Percentiles rank a stretch among this genome's conserved stretches.
Evolutionary conservation across 441 rosid species (phyloP).

Genomic region (Flueggea neowawraea): DNA sequence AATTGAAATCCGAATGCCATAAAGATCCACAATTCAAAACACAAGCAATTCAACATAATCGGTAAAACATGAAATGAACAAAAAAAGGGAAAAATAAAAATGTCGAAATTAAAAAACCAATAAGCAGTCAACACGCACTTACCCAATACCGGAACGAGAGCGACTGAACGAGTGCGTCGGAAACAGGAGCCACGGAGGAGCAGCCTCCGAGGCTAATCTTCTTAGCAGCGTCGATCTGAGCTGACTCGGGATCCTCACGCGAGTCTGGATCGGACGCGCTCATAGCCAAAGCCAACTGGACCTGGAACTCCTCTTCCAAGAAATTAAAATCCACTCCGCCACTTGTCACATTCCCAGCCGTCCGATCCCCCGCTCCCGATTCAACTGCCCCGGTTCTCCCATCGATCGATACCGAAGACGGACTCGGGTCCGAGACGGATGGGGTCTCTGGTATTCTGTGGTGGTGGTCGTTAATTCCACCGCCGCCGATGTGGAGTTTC

Average conservation of each 20-base stretch:
- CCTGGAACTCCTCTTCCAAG: conserved; percentile 91
- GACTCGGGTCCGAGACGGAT: too few species aligned
- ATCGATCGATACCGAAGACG: conserved; percentile 42
- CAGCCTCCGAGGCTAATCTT: conserved; percentile 81
- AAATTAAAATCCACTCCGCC: conserved; percentile 52
- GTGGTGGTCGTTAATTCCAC: conserved; percentile 61
- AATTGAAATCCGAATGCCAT: too few species aligned
- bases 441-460: conserved; percentile 33
- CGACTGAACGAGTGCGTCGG: conserved; percentile 51
- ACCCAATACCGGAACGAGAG: conserved; percentile 77
- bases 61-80: too few species aligned
- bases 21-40: too few species aligned
- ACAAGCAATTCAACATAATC: too few species aligned
- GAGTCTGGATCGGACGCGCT: conserved; percentile 82
- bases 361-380: conserved; percentile 44
- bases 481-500: conserved; percentile 73
- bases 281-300: conserved; percentile 88
- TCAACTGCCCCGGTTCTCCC: conserved; percentile 52
- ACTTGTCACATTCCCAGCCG: conserved; percentile 13
- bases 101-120: too few species aligned
- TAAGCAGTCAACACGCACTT: too few species aligned
- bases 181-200: conserved; percentile 39
- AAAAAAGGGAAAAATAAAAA: too few species aligned
- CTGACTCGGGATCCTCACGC: conserved; percentile 71
- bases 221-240: conserved; percentile 96